Conservation (phyloP, 768 basidiomycete genomes). For the Termitomyces heimii region DNA sequence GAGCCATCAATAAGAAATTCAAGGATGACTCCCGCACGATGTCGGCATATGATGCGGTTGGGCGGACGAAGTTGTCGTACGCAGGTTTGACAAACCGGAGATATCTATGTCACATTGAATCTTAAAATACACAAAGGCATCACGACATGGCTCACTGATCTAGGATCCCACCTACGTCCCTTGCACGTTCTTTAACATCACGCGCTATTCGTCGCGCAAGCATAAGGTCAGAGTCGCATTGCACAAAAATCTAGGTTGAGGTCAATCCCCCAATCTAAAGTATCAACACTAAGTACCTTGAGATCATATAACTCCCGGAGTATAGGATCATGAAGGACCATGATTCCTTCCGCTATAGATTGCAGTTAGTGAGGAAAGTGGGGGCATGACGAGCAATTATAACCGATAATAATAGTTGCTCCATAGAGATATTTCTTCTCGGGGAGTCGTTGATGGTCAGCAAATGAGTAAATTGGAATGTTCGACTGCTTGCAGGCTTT, state of each 20-base stretch:
- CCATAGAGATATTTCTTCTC: constrained; percentile 90
- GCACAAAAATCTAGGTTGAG: constrained; percentile 65
- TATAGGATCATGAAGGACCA: constrained; percentile 77
- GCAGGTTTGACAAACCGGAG: constrained; percentile 93
- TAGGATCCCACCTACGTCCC: constrained; percentile 80
- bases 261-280: neutral
- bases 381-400: constrained; percentile 5
- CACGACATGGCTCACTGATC: constrained; percentile 58
- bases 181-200: constrained; percentile 83
- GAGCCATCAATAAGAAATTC: neutral
- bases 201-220: constrained; percentile 86
- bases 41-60: constrained; percentile 83
- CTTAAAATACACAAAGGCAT: neutral
- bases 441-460: constrained; percentile 74
- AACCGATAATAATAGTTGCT: constrained; percentile 85
- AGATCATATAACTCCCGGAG: constrained; percentile 85
- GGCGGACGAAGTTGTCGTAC: constrained; percentile 90
- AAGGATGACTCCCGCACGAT: constrained; percentile 46
- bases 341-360: constrained; percentile 77
- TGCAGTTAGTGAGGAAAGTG: neutral
- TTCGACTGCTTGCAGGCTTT: constrained; percentile 80
- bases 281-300: constrained; percentile 47
- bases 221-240: constrained; percentile 96
- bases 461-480: constrained; percentile 94
- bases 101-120: constrained; percentile 45